Base-by-base conservation (phyloP, 2,329 filamentous ascomycete genomes). In the Truncatella angustata region DNA sequence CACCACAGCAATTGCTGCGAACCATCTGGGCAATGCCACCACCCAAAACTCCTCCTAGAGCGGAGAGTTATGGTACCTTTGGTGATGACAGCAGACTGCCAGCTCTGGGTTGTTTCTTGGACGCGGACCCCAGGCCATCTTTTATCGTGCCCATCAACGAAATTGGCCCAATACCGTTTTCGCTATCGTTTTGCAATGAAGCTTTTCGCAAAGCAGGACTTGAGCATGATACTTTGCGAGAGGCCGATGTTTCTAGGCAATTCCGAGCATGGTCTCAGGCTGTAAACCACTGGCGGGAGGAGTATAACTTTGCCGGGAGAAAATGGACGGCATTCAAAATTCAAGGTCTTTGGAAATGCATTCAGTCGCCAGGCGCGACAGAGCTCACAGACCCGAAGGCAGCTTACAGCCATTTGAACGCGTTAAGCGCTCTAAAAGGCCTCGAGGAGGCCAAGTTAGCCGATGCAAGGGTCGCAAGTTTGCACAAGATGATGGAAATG, bases 401-500 rank as follows among this genome's bases (percentile, higher is more conserved):
- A 4, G 40, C 16, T 46, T 6, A 35, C 7, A 26, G 12, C 36
- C 36, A 37, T 21, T 28, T 44, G 12, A 14, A n/a, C 30, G 23
- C 35, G 23, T 20, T 49, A 11, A 40, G 23, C 16, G 12, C 26
- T 23, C 18, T n/a, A n/a, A 24, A 45, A 21, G 36, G 21, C 14
- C 9, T 42, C 9, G 48, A 54, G 18, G 40, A 50, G 18, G 47
- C 35, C 42, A 54, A 43, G 5, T 46, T 54, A 23, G n/a, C 42
- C 7, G 40, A 54, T 32, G 42, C 42, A 24, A 45, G 47, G 11
- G 11, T 54, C 7, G 45, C 32, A 23, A 47, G 47, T 16, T 39
- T 54, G 4, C 42, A 54, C 16, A 46, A 50, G 35, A 50, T 54
- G 52, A 50, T 54, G 21, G 47, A 54, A 7, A 54, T 54, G 52